These are phyloP conservation scores for Blastocystis sp. DNA, from an alignment of 352 stramenopile genomes.

Conservation along the genomic window DNA sequence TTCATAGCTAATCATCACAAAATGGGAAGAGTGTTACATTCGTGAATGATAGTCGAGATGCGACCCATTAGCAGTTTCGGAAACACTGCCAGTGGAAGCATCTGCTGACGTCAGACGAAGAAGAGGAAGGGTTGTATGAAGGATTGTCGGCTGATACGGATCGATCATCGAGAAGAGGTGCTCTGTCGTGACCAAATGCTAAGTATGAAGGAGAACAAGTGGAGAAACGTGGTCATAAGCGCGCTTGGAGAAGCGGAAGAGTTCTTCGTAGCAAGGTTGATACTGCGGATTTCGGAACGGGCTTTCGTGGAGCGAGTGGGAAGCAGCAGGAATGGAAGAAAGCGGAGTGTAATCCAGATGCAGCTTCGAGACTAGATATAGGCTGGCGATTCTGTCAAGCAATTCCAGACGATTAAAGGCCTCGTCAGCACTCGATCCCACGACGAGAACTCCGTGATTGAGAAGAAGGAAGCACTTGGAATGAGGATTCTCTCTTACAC, in stretches of 20 bases:
- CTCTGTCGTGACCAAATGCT: slow-evolving; percentile 37
- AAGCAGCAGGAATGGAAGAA: not conserved
- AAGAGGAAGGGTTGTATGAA: not conserved
- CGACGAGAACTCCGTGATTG: slow-evolving; percentile 49
- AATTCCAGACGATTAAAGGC: slow-evolving; percentile 36
- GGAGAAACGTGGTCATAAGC: slow-evolving; percentile 35
- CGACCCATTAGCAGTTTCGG: not conserved
- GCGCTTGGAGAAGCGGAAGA: slow-evolving; percentile 11
- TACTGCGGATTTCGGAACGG: too few relatives aligned
- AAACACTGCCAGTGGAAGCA: not conserved
- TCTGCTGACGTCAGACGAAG: not conserved
- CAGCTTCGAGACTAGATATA: not conserved
- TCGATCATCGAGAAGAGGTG: slow-evolving; percentile 25
- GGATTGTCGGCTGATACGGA: not conserved
- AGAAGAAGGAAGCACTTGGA: slow-evolving; percentile 40
- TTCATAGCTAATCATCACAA: not conserved
- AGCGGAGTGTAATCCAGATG: not conserved
- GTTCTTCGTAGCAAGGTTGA: not conserved
- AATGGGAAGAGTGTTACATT: not conserved
- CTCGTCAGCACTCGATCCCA: slow-evolving; percentile 2
- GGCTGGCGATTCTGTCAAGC: slow-evolving; percentile 7
- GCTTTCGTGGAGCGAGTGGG: too few relatives aligned
- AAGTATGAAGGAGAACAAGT: not conserved
- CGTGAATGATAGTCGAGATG: not conserved
- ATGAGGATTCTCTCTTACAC: not conserved